Evolutionary conservation across 2,329 filamentous ascomycete genomes (phyloP).

Genomic region (Colletotrichum euphorbiae): DNA sequence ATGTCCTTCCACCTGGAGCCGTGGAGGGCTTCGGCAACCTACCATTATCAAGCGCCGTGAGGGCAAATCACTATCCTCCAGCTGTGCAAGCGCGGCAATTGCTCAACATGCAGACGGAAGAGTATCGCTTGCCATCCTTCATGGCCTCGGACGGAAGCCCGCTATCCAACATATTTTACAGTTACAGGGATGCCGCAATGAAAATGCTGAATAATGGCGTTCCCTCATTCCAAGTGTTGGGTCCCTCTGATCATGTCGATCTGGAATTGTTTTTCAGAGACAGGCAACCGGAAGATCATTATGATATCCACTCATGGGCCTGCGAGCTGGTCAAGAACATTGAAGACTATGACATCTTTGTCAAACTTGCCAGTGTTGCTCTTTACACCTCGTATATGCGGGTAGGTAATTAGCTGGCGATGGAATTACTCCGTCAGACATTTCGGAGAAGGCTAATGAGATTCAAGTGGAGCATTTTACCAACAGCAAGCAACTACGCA

Average conservation of each 20-base stretch:
- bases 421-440: too few relatives aligned
- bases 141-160: conserved; percentile 30
- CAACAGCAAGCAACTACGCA: conserved; percentile 27
- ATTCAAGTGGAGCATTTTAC: conserved; percentile 23
- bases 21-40: conserved; percentile 32
- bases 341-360: conserved; percentile 26
- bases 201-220: conserved; percentile 29
- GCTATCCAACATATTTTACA: conserved; percentile 29
- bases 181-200: conserved; percentile 26
- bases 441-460: neutral
- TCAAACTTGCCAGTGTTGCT: conserved; percentile 20
- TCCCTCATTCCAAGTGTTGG: conserved; percentile 6
- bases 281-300: conserved; percentile 6
- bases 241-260: conserved; percentile 22
- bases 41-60: conserved; percentile 20
- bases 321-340: conserved; percentile 28
- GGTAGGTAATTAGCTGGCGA: neutral
- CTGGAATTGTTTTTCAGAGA: conserved; percentile 33
- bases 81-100: conserved; percentile 17
- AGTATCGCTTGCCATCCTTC: conserved; percentile 31
- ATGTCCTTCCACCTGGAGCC: conserved; percentile 15
- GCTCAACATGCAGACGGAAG: conserved; percentile 22
- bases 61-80: conserved; percentile 26
- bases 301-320: conserved; percentile 31
- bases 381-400: conserved; percentile 17